Evolutionary conservation across 1,284 basidiomycete genomes (phyloP).

Genomic region (Ustilago loliicola): DNA sequence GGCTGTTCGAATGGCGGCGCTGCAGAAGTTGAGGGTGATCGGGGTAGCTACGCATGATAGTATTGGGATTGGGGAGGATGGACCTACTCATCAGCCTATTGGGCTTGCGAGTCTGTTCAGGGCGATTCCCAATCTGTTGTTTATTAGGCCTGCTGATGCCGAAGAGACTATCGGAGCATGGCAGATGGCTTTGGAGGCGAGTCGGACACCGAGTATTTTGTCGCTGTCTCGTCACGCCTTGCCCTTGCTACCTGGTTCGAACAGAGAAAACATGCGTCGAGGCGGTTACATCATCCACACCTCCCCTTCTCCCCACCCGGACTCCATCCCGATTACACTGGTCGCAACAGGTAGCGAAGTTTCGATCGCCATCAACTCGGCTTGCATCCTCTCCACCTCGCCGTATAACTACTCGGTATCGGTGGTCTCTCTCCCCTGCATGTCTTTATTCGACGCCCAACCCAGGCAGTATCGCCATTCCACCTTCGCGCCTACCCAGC

Average conservation of each 20-base stretch:
- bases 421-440: conserved; percentile 88
- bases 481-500: conserved; percentile 86
- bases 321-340: conserved; percentile 76
- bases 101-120: conserved; percentile 88
- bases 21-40: conserved; percentile 88
- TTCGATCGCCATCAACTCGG: conserved; percentile 84
- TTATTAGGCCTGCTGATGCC: conserved; percentile 83
- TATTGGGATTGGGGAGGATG: conserved; percentile 79
- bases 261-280: conserved; percentile 83
- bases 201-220: conserved; percentile 83
- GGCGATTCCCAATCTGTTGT: conserved; percentile 84
- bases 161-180: conserved; percentile 94
- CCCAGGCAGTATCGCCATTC: conserved; percentile 81
- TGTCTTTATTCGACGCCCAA: conserved; percentile 88
- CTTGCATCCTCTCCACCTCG: conserved; percentile 77
- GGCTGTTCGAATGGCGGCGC: conserved; percentile 88
- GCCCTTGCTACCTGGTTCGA: conserved; percentile 87
- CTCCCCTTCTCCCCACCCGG: conserved; percentile 77
- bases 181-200: conserved; percentile 80
- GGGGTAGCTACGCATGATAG: conserved; percentile 80
- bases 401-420: conserved; percentile 78
- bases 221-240: conserved; percentile 88
- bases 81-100: conserved; percentile 93
- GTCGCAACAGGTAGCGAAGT: conserved; percentile 91
- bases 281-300: conserved; percentile 89